Base-by-base conservation (phyloP, 331 rosid species). In the Phaseolus coccineus region DNA sequence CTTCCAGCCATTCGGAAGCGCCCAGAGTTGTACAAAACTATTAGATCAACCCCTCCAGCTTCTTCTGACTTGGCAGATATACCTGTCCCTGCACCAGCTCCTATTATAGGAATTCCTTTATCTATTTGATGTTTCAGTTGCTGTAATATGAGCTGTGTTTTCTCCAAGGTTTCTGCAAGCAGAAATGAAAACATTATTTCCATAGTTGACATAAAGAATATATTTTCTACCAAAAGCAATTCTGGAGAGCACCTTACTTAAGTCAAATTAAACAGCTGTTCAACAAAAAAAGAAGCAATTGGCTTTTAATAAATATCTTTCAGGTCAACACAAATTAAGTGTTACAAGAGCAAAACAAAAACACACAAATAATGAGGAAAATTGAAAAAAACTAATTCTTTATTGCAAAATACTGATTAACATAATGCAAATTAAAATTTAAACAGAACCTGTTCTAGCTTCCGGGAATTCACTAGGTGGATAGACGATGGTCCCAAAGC, bases 61-160 rank as follows among this genome's bases (percentile, higher is more conserved):
- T 94, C 97, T 85, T 92, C 97, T 85, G 91, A 92, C 90, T 94
- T 92, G 69, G 98, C 98, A 77, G 98, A 94, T 85, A 94, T 94
- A 64, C 97, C 97, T 19, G 97, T 94, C 83, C 97, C 97, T 42
- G 98, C 95, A 81, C 97, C 98, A 65, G 90, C 97, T 83, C 97
- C 98, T 77, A 94, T 85, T 73, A 92, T 86, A 74, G 98, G 97
- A 58, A 88, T 63, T 81, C 90, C 96, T 59, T 81, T 80, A 56
- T 56, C 84, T 79, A 90, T 92, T 84, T 91, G 94, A 80, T 81
- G 84, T 78, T 86, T 89, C 73, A 94, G 85, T 79, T 92, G 93
- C 88, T 86, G 91, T 87, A 94, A 74, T 70, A 92, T 86, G 14
- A 12, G 76, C 77, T 42, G 83, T 12, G 98, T 94, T 88, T 88